A percentile compares a stretch with the other conserved stretches of the same genome.
Evolutionary conservation across 371 early-diverging fungal species (phyloP).

Genomic region (Zychaea mexicana): DNA sequence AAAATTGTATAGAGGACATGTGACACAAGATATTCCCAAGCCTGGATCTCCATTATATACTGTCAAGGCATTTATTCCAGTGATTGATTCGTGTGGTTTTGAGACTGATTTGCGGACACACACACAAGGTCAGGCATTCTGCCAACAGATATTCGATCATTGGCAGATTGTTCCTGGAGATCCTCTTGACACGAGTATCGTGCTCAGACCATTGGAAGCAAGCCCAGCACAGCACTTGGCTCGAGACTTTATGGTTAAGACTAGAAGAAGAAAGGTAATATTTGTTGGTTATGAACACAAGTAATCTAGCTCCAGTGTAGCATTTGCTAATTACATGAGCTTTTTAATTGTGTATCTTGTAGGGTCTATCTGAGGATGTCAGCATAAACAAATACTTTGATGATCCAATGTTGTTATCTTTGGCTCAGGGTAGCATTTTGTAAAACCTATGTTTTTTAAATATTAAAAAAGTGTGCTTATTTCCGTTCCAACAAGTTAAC

Average conservation of each 20-base stretch:
- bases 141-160: conserved; percentile 94
- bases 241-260: conserved; percentile 97
- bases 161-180: conserved; percentile 98
- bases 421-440: conserved; percentile 60
- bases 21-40: conserved; percentile 93
- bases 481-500: too few relatives aligned
- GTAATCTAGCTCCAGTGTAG: too few relatives aligned
- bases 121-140: conserved; percentile 96
- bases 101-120: conserved; percentile 96
- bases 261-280: conserved; percentile 87
- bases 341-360: conserved; percentile 3
- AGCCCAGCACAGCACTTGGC: conserved; percentile 87
- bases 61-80: conserved; percentile 93
- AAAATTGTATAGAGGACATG: conserved; percentile 96
- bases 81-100: conserved; percentile 95
- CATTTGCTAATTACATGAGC: neutral
- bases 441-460: too few relatives aligned
- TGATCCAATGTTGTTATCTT: conserved; percentile 79
- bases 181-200: conserved; percentile 89
- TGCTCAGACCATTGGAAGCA: conserved; percentile 89
- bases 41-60: conserved; percentile 95
- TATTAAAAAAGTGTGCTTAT: too few relatives aligned
- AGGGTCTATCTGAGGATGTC: conserved; percentile 89
- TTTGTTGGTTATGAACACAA: too few relatives aligned
- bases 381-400: conserved; percentile 95